Evolutionary conservation across 2,329 filamentous ascomycete species (phyloP).

Genomic region (Penicillium sp.): DNA sequence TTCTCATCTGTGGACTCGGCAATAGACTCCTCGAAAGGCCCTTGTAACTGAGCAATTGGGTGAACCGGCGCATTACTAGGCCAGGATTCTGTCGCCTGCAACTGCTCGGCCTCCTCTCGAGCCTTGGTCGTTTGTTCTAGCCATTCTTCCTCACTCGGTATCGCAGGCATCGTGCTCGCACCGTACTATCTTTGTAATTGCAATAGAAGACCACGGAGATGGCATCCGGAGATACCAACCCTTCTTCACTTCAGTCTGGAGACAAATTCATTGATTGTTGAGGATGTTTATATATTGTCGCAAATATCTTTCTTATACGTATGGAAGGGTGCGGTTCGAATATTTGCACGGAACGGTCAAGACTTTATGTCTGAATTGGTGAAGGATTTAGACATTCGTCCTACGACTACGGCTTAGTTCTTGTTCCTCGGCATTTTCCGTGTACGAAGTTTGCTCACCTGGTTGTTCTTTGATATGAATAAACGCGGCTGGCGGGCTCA

Average conservation of each 20-base stretch:
- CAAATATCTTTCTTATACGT: background rate
- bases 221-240: constrained; percentile 9
- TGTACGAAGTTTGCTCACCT: background rate
- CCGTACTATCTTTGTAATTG: background rate
- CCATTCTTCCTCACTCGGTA: constrained; percentile 15
- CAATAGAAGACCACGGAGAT: background rate
- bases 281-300: background rate
- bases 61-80: constrained; percentile 29
- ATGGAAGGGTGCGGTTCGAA: background rate
- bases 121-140: constrained; percentile 13
- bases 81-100: background rate
- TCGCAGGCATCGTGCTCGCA: constrained; percentile 11
- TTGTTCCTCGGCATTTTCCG: background rate
- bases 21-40: constrained; percentile 45
- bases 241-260: background rate
- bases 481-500: background rate
- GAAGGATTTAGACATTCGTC: background rate
- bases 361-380: no score
- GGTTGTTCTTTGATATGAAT: background rate
- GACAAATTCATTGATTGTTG: constrained; percentile 3
- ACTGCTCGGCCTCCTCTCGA: constrained; percentile 8
- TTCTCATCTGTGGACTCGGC: constrained; percentile 30
- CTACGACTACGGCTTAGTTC: background rate
- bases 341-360: background rate
- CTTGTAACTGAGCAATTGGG: constrained; percentile 41